A percentile compares a stretch with the other conserved stretches of the same genome.
These are phyloP conservation scores for Sinapis alba DNA, from an alignment of 441 rosid species.

Conservation along the genomic window DNA sequence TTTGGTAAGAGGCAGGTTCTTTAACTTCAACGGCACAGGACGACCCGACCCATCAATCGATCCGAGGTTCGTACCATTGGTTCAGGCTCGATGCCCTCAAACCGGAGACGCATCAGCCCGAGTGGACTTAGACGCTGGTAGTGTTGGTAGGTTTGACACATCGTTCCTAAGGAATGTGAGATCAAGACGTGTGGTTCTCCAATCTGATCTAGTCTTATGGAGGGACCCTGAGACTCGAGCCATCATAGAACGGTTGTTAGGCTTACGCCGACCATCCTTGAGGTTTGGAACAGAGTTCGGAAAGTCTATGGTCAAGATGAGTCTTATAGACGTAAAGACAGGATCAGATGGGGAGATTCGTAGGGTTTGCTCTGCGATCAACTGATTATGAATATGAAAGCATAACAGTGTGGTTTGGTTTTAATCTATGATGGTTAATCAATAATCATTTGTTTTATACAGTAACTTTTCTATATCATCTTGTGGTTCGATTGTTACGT, in stretches of 20 bases:
- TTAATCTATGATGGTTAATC: neutral
- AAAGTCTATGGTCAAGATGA: conserved; percentile 78
- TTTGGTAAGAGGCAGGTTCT: conserved; percentile 52
- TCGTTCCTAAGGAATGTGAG: conserved; percentile 64
- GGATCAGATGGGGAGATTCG: conserved; percentile 71
- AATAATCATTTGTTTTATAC: neutral
- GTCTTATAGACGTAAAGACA: conserved; percentile 66
- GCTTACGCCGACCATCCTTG: conserved; percentile 42
- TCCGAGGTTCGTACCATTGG: conserved; percentile 48
- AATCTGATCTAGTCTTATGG: conserved; percentile 67
- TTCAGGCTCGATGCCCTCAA: conserved; percentile 59
- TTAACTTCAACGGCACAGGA: conserved; percentile 59
- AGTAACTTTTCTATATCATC: conserved; percentile 21
- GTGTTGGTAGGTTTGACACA: conserved; percentile 55
- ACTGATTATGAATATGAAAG: conserved; percentile 34
- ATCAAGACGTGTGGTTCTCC: conserved; percentile 57
- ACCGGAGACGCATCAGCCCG: conserved; percentile 46
- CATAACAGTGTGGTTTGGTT: conserved; percentile 15
- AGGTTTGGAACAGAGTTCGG: conserved; percentile 59
- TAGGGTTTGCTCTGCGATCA: conserved; percentile 51
- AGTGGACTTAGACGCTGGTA: conserved; percentile 60
- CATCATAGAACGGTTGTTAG: conserved; percentile 48
- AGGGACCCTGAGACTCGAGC: conserved; percentile 45
- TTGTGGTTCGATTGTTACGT: conserved; percentile 14
- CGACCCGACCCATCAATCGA: conserved; percentile 65